Base-by-base conservation (phyloP, 768 basidiomycete species). In the Leccinellum luteum region DNA sequence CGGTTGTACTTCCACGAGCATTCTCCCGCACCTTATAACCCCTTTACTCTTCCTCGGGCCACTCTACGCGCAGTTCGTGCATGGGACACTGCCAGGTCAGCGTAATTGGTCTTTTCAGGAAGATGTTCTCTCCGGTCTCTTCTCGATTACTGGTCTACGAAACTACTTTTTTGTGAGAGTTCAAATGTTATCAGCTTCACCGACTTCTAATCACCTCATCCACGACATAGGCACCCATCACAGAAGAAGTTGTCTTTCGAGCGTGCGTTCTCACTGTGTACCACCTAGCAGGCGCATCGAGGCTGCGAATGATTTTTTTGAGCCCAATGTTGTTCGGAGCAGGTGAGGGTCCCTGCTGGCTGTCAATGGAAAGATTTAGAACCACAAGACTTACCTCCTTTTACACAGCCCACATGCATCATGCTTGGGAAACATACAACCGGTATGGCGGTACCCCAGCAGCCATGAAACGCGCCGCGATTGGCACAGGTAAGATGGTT, bases 221-320 rank as follows among this genome's bases (percentile, higher is more conserved):
- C 27, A 31, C 19, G 10, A 49, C 4, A 30, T 58, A 94, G 93
- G 94, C 82, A 4, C 96, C 96, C 0, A 72, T 94, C 32, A 95
- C 95, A 0, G 96, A 99, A 74, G 96, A 98, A 72, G 57, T 97
- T 25, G 90, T 92, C 8, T 98, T 97, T 69, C 79, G 97, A 27
- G 85, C 90, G 0, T 94, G 92, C 68, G 81, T 96, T 28, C 76
- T 97, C 19, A 76, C 87, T 2, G 79, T 86, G 8, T 89, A 91
- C 62, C 78, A 85, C 55, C 79, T 96, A 51, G 81, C 86, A 0
- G 84, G 84, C 17, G 77, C 79, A 2, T 80, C 83, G 0, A 78
- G 63, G 23, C 66, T 58, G 43, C 78, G 79, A 34, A 85, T 95
- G 79, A 82, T 97, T 50, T 90, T 92, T 62, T 73, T 89, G 0